Conservation (phyloP, 2,329 filamentous ascomycete genomes). For the Erysiphe pulchra region DNA sequence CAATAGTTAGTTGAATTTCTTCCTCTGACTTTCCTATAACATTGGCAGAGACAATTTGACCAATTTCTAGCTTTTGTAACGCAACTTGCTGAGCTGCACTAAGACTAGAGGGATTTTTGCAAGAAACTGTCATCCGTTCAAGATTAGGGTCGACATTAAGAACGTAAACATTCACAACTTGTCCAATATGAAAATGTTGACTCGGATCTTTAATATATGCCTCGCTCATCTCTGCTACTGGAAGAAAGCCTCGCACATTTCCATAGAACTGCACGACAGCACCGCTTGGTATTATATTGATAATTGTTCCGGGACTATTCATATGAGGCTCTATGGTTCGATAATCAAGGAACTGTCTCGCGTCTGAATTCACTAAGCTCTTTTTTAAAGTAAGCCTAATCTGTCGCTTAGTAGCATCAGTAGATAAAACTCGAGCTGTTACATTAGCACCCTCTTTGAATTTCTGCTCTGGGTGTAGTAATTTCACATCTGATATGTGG, state of each 20-base stretch:
- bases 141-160: constrained; percentile 49
- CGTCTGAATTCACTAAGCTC: constrained; percentile 72
- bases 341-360: constrained; percentile 52
- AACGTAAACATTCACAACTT: constrained; percentile 80
- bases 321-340: constrained; percentile 46
- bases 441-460: constrained; percentile 70
- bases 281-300: constrained; percentile 53
- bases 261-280: constrained; percentile 89
- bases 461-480: constrained; percentile 89
- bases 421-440: constrained; percentile 65
- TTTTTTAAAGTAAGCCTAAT: constrained; percentile 85
- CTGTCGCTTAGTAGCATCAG: constrained; percentile 47
- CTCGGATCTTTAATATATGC: constrained; percentile 74
- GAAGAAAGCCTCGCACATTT: constrained; percentile 58
- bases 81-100: constrained; percentile 51
- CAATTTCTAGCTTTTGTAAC: constrained; percentile 46
- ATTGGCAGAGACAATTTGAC: constrained; percentile 49
- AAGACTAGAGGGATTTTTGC: constrained; percentile 66
- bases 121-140: constrained; percentile 61
- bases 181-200: constrained; percentile 71
- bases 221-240: constrained; percentile 93
- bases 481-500: constrained; percentile 65
- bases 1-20: constrained; percentile 51
- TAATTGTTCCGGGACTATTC: constrained; percentile 65
- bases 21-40: constrained; percentile 62